A percentile compares a stretch with the other conserved stretches of the same genome.
Conservation (phyloP, 2,329 filamentous ascomycete genomes). For the Teratosphaeriaceae sp. region DNA sequence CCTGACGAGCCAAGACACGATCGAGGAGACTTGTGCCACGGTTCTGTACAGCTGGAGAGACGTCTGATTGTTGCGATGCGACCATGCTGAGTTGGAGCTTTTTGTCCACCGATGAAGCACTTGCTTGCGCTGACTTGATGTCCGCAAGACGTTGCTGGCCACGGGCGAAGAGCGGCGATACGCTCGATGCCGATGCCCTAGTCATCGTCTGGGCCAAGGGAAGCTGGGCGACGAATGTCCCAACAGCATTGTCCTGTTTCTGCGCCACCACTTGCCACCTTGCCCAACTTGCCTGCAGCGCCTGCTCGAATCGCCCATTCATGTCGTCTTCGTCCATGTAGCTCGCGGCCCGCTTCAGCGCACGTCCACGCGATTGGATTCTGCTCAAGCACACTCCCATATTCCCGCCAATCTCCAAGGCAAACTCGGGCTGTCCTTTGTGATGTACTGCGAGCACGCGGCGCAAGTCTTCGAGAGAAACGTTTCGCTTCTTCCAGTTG, state of each 20-base stretch:
- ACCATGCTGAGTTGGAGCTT: too few species aligned
- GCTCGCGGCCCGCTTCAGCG: constrained; percentile 15
- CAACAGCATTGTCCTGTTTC: constrained; percentile 30
- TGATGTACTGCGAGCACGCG: constrained; percentile 37
- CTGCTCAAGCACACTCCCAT: constrained; percentile 22
- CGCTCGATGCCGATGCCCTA: constrained; percentile 45
- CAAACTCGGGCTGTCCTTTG: constrained; percentile 15
- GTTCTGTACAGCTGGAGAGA: constrained; percentile 27
- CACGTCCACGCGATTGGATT: constrained; percentile 12
- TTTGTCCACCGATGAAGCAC: constrained; percentile 16
- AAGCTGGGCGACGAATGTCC: constrained; percentile 51
- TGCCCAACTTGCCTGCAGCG: constrained; percentile 41
- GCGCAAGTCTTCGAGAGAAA: constrained; percentile 41
- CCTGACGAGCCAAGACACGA: constrained; percentile 46
- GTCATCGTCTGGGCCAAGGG: constrained; percentile 49
- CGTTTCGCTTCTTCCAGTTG: constrained; percentile 40
- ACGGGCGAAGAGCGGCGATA: constrained; percentile 54
- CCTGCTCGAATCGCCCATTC: constrained; percentile 45
- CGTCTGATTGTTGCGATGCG: too few species aligned
- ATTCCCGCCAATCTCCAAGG: constrained; percentile 24
- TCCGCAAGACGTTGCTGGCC: constrained; percentile 64
- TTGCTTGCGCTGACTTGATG: constrained; percentile 50
- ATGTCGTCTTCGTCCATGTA: constrained; percentile 32
- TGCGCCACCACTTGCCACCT: constrained; percentile 32
- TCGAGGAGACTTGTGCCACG: constrained; percentile 43